Percentiles rank a stretch among this genome's conserved stretches.
These are phyloP conservation scores for Ganoderma lucidum DNA, from an alignment of 1,284 basidiomycete genomes.

Conservation along the genomic window DNA sequence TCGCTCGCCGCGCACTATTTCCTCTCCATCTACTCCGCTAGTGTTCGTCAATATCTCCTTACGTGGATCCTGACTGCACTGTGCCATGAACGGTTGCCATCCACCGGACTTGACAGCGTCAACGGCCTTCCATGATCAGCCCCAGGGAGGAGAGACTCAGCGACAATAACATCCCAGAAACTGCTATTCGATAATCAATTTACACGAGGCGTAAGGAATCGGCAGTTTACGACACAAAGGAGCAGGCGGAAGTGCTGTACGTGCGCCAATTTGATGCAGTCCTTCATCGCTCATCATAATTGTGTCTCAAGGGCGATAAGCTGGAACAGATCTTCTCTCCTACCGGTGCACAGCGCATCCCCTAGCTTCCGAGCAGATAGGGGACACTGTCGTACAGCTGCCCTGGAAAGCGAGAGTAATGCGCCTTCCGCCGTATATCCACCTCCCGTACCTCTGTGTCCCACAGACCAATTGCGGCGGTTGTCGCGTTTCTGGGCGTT, in stretches of 20 bases:
- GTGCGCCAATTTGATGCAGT: conserved; percentile 15
- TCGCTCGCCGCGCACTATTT: not conserved
- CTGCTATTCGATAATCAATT: not conserved
- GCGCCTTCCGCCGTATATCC: conserved; percentile 32
- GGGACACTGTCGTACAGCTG: not conserved
- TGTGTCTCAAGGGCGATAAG: conserved; percentile 27
- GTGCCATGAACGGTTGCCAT: not conserved
- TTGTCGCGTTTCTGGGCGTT: not conserved
- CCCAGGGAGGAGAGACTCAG: not conserved
- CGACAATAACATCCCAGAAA: not conserved
- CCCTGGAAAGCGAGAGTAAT: conserved; percentile 26
- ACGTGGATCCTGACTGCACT: too few relatives aligned
- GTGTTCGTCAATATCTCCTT: not conserved
- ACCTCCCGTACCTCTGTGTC: conserved; percentile 7
- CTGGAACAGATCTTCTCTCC: conserved; percentile 18
- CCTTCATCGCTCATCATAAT: conserved; percentile 20
- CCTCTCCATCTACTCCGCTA: not conserved
- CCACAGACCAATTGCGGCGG: not conserved
- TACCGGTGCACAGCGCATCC: conserved; percentile 14
- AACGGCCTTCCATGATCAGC: conserved; percentile 1
- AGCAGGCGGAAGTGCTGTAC: conserved; percentile 21
- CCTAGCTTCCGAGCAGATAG: conserved; percentile 11
- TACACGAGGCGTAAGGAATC: not conserved
- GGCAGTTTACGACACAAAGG: conserved; percentile 4
- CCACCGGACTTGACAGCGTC: not conserved